A percentile compares a stretch with the other conserved stretches of the same genome.
Evolutionary conservation across 257 asterid species (phyloP).

Genomic region (Solanum ossicruentum): DNA sequence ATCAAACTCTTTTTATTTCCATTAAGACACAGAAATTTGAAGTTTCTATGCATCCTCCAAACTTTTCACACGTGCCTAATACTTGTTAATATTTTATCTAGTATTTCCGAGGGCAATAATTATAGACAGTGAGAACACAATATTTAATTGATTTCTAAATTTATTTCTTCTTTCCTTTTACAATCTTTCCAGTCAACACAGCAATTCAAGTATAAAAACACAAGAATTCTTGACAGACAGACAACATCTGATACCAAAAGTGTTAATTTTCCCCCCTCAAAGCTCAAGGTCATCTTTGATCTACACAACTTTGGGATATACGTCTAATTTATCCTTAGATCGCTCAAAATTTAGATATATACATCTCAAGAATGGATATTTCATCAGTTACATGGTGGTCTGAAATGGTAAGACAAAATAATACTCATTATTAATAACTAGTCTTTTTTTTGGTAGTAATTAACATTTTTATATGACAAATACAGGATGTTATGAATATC

Average conservation of each 20-base stretch:
- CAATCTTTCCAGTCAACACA: neutral
- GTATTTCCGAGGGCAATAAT: neutral
- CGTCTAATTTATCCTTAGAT: too few species aligned
- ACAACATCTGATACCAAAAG: neutral
- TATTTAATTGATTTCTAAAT: neutral
- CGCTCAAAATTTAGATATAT: too few species aligned
- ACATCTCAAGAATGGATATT: neutral
- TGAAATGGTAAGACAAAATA: slow-evolving; percentile 1
- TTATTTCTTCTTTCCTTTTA: neutral
- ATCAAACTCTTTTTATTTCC: neutral
- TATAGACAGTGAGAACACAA: neutral
- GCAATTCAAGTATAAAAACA: neutral
- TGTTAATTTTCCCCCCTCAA: neutral
- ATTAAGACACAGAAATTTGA: neutral
- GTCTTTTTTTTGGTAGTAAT: neutral
- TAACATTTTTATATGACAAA: neutral
- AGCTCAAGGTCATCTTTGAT: neutral
- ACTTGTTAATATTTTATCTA: neutral
- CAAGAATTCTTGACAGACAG: neutral
- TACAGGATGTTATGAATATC: neutral
- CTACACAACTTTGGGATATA: neutral
- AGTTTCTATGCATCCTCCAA: neutral
- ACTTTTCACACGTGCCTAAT: neutral
- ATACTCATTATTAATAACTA: too few species aligned
- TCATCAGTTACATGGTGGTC: neutral